Evolutionary conservation across 1,139 yeast species (phyloP), one percentile per base, ranked within the genome.

Genomic region (Saccharomyces hybrid): DNA sequence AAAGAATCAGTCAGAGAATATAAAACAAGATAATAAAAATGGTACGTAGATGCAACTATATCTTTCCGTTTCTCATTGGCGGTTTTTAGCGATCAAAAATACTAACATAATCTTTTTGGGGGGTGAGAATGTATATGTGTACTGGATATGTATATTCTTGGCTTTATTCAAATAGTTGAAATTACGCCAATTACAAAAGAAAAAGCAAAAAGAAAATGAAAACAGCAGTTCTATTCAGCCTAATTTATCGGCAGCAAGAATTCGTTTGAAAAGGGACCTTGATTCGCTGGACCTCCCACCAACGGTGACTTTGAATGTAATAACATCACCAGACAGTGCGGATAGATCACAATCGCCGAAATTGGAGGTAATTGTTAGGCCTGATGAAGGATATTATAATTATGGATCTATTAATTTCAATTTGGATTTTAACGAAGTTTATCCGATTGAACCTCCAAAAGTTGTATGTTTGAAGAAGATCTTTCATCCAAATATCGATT

Each of bases 391-490:
- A 13, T 81, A 79, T 68, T 93, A 91, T 69, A 71, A 73, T 52
- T 78, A 78, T 23, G 98, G 98, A 0, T 68, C 65, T 23, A 90
- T 91, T 72, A 69, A 69, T 44, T 93, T 93, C 70, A 75, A 77
- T 31, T 81, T 91, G 51, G 76, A 75, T 46, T 78, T 90, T 50
- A 81, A 81, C 54, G 81, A 80, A 49, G 84, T 84, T 62, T 93
- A 86, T 71, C 99, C 99, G 1, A 93, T 91, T 57, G 95, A 88
- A 51, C 93, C 98, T 19, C 99, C 99, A 6, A 87, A 84, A 68
- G 90, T 89, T 55, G 78, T 80, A 62, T 86, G 95, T 63, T 57
- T 76, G 38, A 79, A 83, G 55, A 83, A 78, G 68, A 88, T 93
- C 13, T 93, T 88, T 71, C 99, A 93, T 68, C 99, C 99, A 16